These are phyloP conservation scores for Thelonectria rubi DNA, from an alignment of 2,329 filamentous ascomycete genomes.

Conservation along the genomic window DNA sequence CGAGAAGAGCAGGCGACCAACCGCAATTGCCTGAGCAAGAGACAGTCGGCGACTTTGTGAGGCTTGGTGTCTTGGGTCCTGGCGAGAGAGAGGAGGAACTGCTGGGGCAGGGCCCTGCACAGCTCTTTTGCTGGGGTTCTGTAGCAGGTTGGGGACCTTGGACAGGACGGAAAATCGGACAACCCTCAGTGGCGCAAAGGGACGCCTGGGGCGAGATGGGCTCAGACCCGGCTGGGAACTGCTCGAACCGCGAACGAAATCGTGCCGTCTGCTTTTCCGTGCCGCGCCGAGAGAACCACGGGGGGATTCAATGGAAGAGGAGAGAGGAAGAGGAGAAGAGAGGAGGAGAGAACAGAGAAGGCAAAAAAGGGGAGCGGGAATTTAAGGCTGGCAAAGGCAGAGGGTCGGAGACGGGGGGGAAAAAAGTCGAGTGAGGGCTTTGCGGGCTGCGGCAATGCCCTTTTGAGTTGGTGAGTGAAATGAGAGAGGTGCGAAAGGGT, in stretches of 20 bases:
- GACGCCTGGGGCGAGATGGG: constrained; percentile 39
- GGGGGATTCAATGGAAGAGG: constrained; percentile 21
- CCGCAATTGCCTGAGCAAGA: neutral
- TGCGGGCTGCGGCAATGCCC: constrained; percentile 39
- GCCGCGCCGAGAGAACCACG: constrained; percentile 30
- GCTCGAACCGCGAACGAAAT: constrained; percentile 31
- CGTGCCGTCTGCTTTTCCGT: constrained; percentile 30
- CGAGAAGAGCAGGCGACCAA: neutral
- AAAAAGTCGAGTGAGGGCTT: constrained; percentile 42
- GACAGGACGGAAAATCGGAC: constrained; percentile 15
- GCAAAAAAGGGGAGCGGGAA: constrained; percentile 38
- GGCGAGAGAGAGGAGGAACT: constrained; percentile 11
- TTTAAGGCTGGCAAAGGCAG: constrained; percentile 34
- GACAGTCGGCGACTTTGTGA: neutral
- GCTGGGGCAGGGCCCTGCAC: constrained; percentile 12
- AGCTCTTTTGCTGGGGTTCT: constrained; percentile 6
- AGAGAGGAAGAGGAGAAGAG: constrained; percentile 11
- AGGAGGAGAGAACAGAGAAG: constrained; percentile 7
- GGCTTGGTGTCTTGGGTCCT: neutral
- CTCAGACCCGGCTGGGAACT: constrained; percentile 31
- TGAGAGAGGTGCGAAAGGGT: constrained; percentile 21
- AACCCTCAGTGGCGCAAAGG: constrained; percentile 37
- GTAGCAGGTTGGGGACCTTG: neutral
- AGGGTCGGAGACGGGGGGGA: constrained; percentile 29
- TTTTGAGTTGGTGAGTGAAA: constrained; percentile 26